Evolutionary conservation across 2,329 filamentous ascomycete species (phyloP), one percentile per base, ranked within the genome.

Genomic region (Calonectria hongkongensis): DNA sequence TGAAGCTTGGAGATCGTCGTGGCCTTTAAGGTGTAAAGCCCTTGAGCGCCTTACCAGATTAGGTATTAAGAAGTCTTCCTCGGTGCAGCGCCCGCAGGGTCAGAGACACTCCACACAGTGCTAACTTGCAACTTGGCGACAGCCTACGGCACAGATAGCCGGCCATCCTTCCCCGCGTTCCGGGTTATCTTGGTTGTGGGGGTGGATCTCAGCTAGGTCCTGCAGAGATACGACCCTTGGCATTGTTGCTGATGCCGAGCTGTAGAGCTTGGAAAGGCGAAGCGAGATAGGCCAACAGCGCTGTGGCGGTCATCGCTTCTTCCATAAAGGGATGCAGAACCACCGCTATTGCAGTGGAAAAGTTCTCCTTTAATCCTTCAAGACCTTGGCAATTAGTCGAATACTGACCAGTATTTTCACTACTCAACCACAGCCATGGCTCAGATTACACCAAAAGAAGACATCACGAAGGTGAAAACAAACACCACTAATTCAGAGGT

Each of bases 381-480:
- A n/a, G 16, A 5, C 5, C 41, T 45, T n/a, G 41, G 15, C 16
- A 4, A 18, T 2, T 2, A 45, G 41, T 18, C 39, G 16, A 45
- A 45, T n/a, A n/a, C 16, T 15, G 8, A 15, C 16, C 13, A n/a
- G 7, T 18, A 4, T 45, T 18, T 15, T 7, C 16, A n/a, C 18
- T 16, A 41, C 15, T 45, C 41, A 45, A 45, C 3, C 16, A 45
- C 8, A 45, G n/a, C 15, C 16, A 45, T 45, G 67, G 58, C 67
- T 33, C 41, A 69, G 25, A 54, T 64, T n/a, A 69, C 67, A 8
- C 25, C 58, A 2, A 58, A 33, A n/a, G 56, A 64, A 33, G 67
- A 69, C 43, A 54, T 69, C 41, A 45, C 47, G 33, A 69, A 69
- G 36, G 45, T 69, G 48, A 71, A 71, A 41, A 47, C 60, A 18